A percentile compares a stretch with the other conserved stretches of the same genome.
phyloP scores from a whole-genome alignment of 2,329 filamentous ascomycete species.

The Penicillium concentricum region DNA sequence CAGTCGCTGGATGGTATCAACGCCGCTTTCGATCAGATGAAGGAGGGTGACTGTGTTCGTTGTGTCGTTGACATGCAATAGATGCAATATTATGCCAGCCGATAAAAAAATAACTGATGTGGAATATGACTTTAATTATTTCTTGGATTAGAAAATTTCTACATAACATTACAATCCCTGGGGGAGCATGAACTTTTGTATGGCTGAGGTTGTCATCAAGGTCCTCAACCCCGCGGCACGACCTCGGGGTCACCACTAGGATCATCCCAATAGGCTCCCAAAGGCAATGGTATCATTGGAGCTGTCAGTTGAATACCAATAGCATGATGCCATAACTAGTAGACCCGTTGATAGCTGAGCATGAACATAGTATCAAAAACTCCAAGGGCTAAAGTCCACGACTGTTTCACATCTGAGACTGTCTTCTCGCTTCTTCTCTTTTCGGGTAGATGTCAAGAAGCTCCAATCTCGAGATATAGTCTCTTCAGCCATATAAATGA shows the following conservation, averaged over 20 bases:
- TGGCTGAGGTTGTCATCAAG: conserved; percentile 12
- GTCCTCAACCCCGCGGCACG: conserved; percentile 20
- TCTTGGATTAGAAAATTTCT: not conserved
- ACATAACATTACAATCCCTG: not conserved
- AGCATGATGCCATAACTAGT: not conserved
- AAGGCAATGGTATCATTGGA: not conserved
- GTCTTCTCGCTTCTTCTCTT: not conserved
- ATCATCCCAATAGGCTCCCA: not conserved
- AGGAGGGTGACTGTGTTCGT: conserved; percentile 93
- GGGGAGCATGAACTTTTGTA: conserved; percentile 6
- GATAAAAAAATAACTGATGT: conserved; percentile 22
- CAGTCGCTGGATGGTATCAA: conserved; percentile 83
- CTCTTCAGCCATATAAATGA: not conserved
- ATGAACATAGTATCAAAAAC: not conserved
- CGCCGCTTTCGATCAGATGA: conserved; percentile 88
- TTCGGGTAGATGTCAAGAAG: not conserved
- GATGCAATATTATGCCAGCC: not conserved
- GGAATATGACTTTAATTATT: conserved; percentile 24
- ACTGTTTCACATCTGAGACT: not conserved
- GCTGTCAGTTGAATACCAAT: no score
- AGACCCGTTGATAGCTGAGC: not conserved
- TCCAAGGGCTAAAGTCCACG: not conserved
- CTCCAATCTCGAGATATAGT: not conserved
- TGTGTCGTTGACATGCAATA: conserved; percentile 73
- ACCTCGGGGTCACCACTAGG: not conserved